Evolutionary conservation across 2,329 filamentous ascomycete genomes (phyloP).

Genomic region (Venturia pyrina): DNA sequence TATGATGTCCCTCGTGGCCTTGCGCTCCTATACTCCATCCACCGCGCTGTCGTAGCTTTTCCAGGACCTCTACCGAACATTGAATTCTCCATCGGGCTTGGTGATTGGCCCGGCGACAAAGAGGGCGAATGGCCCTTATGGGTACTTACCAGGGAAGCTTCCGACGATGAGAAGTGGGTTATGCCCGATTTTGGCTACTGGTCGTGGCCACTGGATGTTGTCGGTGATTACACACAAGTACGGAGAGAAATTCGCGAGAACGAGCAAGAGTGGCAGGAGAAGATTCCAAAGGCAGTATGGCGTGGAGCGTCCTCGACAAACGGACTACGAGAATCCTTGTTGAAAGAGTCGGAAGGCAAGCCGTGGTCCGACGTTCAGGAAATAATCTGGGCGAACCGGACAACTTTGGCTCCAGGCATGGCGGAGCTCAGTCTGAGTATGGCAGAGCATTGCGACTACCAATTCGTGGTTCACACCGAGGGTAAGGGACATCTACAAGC

Average conservation of each 20-base stretch:
- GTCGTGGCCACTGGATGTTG: slow-evolving; percentile 15
- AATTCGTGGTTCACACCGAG: slow-evolving; percentile 18
- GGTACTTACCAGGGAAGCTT: slow-evolving; percentile 15
- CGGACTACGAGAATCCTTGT: slow-evolving; percentile 28
- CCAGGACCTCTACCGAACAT: slow-evolving; percentile 41
- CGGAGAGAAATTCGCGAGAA: slow-evolving; percentile 18
- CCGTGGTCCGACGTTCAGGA: slow-evolving; percentile 37
- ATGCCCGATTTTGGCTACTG: slow-evolving; percentile 20
- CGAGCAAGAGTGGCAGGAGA: slow-evolving; percentile 22
- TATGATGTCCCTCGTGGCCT: slow-evolving; percentile 20
- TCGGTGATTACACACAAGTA: slow-evolving; percentile 16
- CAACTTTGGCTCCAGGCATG: slow-evolving; percentile 5
- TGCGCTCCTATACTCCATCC: slow-evolving; percentile 44
- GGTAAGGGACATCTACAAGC: slow-evolving; percentile 7
- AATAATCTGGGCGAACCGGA: slow-evolving; percentile 15
- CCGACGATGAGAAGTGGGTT: slow-evolving; percentile 16
- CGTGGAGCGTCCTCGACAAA: slow-evolving; percentile 33
- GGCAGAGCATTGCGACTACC: slow-evolving; percentile 18
- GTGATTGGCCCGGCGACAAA: slow-evolving; percentile 14
- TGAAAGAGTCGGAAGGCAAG: slow-evolving; percentile 29
- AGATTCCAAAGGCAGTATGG: slow-evolving; percentile 40
- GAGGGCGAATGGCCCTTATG: slow-evolving; percentile 12
- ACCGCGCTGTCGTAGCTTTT: slow-evolving; percentile 42
- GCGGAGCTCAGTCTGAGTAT: slow-evolving; percentile 15
- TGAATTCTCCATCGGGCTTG: slow-evolving; percentile 42